These are phyloP conservation scores for Pilobolus umbonatus DNA, from an alignment of 192 early-diverging fungal species.

Conservation along the genomic window DNA sequence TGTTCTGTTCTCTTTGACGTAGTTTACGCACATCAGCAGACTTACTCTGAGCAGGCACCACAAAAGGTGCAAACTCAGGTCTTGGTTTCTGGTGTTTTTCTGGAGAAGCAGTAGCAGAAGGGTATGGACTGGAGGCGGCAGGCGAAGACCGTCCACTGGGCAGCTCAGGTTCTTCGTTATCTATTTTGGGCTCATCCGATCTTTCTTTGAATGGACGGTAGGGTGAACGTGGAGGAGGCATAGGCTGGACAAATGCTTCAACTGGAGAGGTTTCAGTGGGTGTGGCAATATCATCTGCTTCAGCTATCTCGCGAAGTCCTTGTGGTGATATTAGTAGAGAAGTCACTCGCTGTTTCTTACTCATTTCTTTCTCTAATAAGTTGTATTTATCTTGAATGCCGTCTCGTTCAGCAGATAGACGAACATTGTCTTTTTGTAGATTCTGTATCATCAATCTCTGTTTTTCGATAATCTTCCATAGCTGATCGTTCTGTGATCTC, in stretches of 20 bases:
- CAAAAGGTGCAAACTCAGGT: not conserved
- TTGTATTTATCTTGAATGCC: slow-evolving; percentile 27
- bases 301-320: slow-evolving; percentile 8
- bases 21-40: not conserved
- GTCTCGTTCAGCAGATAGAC: slow-evolving; percentile 39
- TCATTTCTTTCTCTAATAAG: slow-evolving; percentile 14
- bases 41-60: not conserved
- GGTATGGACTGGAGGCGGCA: not conserved
- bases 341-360: slow-evolving; percentile 9
- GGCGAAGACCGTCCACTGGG: slow-evolving; percentile 6
- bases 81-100: not conserved
- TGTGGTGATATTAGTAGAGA: slow-evolving; percentile 15
- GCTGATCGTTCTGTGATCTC: slow-evolving; percentile 68
- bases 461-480: slow-evolving; percentile 91
- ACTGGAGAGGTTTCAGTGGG: not conserved
- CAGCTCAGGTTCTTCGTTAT: not conserved
- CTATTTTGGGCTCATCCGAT: not conserved
- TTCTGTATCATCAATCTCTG: slow-evolving; percentile 84
- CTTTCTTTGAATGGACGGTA: slow-evolving; percentile 16
- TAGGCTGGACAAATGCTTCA: slow-evolving; percentile 10
- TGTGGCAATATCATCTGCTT: slow-evolving; percentile 10
- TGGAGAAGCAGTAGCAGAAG: not conserved
- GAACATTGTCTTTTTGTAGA: slow-evolving; percentile 62
- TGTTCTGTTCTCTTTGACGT: slow-evolving; percentile 9
- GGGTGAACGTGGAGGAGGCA: slow-evolving; percentile 25